Base-by-base conservation (phyloP, 2,329 filamentous ascomycete species). In the Metarhizium brunneum region DNA sequence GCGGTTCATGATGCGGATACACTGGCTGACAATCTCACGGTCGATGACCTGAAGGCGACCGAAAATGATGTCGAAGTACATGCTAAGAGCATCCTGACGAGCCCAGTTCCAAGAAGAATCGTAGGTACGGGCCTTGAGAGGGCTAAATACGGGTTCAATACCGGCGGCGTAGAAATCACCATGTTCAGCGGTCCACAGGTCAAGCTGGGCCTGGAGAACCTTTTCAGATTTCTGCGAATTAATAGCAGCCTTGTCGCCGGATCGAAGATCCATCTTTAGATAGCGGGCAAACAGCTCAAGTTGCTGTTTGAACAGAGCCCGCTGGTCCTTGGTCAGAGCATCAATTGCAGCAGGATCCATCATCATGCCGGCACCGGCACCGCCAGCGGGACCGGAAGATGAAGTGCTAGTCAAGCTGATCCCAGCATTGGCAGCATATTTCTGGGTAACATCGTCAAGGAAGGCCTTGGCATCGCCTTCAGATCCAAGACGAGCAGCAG, bases 21-120 rank as follows among this genome's bases (percentile, higher is more conserved):
- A 99, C 71, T 92, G 92, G 74, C 92, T 96, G 69, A 99, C 94
- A 65, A 97, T 99, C 72, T 99, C 94, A 60, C 94, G 89, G 67
- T 99, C 94, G 45, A 99, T 88, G 52, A 86, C 90, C 76, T 94
- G 85, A 54, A 99, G 84, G 58, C 94, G 85, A 57, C 94, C 94
- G 65, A 99, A 99, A 68, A 99, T 96, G 68, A 99, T 95, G 68
- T 99, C 94, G 75, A 91, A 99, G 78, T 94, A 99, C 92, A 99
- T 99, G 76, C 82, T 94, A 54, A 99, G 83, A 32, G 92, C 94
- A 71, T 99, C 94, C 70, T 99, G 94, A 53, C 94, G 87, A 59
- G 91, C 94, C 94, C 94, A 99, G 72, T 99, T 99, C 94, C 94
- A 99, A 0, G 91, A 95, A 0, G 94, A 97, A 71, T 99, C 94